A percentile compares a stretch with the other conserved stretches of the same genome.
Conservation (phyloP, 208 protist genomes). For the Trypanosomatidae sp. region DNA sequence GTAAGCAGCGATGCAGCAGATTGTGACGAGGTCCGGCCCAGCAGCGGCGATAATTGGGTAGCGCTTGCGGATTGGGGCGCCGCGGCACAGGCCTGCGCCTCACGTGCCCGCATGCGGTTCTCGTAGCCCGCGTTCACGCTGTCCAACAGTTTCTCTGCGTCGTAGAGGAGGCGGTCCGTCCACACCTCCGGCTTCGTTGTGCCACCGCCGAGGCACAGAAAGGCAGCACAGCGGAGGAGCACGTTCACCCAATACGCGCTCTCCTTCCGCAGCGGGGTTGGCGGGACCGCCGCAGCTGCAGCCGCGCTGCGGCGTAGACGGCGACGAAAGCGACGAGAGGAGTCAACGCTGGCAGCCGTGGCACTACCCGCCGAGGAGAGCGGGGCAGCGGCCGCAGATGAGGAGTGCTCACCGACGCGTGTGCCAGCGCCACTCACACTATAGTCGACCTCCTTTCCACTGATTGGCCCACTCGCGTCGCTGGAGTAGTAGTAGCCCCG, state of each 20-base stretch:
- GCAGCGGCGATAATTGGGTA: constrained; percentile 7
- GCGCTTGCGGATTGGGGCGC: constrained; percentile 4
- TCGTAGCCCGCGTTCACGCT: constrained; percentile 16
- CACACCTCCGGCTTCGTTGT: constrained; percentile 59
- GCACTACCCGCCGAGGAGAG: background rate
- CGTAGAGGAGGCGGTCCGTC: constrained; percentile 56
- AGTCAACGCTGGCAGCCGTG: background rate
- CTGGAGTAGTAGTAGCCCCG: constrained; percentile 4
- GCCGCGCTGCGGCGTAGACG: constrained; percentile 20
- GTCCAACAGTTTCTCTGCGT: constrained; percentile 19
- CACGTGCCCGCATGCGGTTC: constrained; percentile 20
- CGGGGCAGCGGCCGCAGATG: background rate
- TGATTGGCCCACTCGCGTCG: background rate
- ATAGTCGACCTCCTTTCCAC: background rate
- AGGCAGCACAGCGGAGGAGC: constrained; percentile 49
- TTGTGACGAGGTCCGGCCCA: constrained; percentile 12
- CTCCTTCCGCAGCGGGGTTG: constrained; percentile 33
- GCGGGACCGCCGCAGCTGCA: constrained; percentile 3
- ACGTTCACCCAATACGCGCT: constrained; percentile 67
- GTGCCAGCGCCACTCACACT: background rate
- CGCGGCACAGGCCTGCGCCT: background rate
- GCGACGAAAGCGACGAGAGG: constrained; percentile 16
- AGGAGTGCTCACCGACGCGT: background rate
- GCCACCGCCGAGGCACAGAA: constrained; percentile 71
- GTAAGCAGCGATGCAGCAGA: background rate